Percentiles rank a stretch among this genome's conserved stretches.
These are phyloP conservation scores for Erodium trifolium DNA, from an alignment of 441 rosid species.

Conservation along the genomic window DNA sequence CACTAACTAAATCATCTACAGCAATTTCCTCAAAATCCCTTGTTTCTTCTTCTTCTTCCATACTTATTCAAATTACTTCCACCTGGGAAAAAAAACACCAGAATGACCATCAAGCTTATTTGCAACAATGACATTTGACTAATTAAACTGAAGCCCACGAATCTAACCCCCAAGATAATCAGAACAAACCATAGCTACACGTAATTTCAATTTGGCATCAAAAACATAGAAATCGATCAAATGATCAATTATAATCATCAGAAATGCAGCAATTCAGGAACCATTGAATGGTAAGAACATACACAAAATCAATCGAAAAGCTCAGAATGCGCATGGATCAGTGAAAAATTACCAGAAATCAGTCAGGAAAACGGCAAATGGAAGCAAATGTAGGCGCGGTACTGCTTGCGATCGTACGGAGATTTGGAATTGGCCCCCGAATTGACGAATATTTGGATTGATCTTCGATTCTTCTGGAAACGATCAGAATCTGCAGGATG, in stretches of 20 bases:
- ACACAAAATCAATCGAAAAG: not conserved
- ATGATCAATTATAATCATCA: not conserved
- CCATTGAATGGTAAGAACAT: not conserved
- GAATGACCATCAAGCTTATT: too few species aligned
- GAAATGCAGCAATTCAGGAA: not conserved
- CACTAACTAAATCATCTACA: conserved; percentile 17
- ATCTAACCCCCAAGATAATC: not conserved
- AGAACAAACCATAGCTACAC: not conserved
- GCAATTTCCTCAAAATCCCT: conserved; percentile 41
- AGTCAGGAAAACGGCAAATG: not conserved
- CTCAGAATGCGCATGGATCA: not conserved
- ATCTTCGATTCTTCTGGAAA: not conserved
- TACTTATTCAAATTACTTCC: conserved; percentile 27
- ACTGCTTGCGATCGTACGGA: not conserved
- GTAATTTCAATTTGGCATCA: not conserved
- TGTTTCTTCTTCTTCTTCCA: conserved; percentile 64
- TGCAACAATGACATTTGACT: not conserved
- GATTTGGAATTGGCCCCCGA: not conserved
- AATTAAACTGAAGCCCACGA: too few species aligned
- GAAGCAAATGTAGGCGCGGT: not conserved
- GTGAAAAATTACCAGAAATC: not conserved
- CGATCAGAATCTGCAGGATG: not conserved
- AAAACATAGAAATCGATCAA: not conserved
- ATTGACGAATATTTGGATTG: not conserved
- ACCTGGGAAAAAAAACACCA: conserved; percentile 18